These are phyloP conservation scores for Coemansia erecta DNA, from an alignment of 192 early-diverging fungal genomes.

Conservation along the genomic window DNA sequence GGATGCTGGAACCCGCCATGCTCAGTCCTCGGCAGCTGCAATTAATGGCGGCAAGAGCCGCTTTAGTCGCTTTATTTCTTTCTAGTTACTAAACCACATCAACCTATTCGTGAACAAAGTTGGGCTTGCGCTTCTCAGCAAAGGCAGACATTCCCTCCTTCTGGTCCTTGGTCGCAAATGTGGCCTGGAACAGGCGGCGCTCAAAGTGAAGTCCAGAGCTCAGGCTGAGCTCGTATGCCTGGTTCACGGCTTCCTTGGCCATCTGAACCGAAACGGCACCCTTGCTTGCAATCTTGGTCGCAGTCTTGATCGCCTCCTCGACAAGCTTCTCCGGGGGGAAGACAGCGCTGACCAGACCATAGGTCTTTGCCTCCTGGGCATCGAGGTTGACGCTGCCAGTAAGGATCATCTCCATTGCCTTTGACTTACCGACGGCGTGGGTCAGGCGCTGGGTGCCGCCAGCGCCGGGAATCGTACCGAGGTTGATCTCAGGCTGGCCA, in stretches of 20 bases:
- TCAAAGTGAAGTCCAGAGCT: constrained; percentile 85
- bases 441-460: constrained; percentile 84
- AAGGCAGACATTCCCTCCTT: constrained; percentile 98
- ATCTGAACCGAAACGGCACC: constrained; percentile 86
- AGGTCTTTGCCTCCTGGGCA: constrained; percentile 81
- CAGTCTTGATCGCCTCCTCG: constrained; percentile 87
- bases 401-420: constrained; percentile 96
- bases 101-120: constrained; percentile 76
- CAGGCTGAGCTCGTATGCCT: constrained; percentile 86
- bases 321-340: constrained; percentile 83
- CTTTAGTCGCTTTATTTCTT: constrained; percentile 3
- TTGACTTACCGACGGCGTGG: constrained; percentile 93
- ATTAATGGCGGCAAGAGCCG: constrained; percentile 14
- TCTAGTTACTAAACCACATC: too few species aligned
- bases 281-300: constrained; percentile 80
- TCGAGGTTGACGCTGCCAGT: constrained; percentile 79
- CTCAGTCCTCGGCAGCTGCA: neutral
- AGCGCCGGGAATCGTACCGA: constrained; percentile 94
- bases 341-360: constrained; percentile 86
- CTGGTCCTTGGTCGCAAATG: constrained; percentile 90
- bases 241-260: constrained; percentile 96
- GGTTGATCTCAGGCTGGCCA: constrained; percentile 98
- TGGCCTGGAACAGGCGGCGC: constrained; percentile 89
- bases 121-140: constrained; percentile 85
- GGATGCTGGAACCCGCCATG: constrained; percentile 8